Percentiles rank a stretch among this genome's conserved stretches.
Evolutionary conservation across 148 eudicot species (phyloP).

Genomic region (Limonium bicolor): DNA sequence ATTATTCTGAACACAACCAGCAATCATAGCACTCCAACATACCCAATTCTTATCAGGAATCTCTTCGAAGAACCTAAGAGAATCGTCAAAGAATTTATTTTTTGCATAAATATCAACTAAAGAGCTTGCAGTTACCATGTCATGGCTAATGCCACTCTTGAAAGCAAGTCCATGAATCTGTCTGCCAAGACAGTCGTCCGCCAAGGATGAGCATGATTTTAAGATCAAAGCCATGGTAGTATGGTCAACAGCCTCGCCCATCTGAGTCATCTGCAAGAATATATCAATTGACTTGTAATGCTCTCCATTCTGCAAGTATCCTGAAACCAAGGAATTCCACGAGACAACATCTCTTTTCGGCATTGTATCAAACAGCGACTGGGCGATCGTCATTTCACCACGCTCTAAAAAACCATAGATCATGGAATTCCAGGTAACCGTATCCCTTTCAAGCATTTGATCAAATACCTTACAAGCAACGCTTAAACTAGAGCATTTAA

Average conservation of each 20-base stretch:
- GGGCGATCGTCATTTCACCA: slow-evolving; percentile 37
- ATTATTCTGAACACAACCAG: slow-evolving; percentile 63
- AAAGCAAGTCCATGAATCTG: slow-evolving; percentile 68
- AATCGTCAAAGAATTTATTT: slow-evolving; percentile 44
- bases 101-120: slow-evolving; percentile 85
- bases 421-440: slow-evolving; percentile 61
- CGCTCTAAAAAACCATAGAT: slow-evolving; percentile 37
- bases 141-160: slow-evolving; percentile 38
- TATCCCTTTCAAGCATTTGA: slow-evolving; percentile 43
- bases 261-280: slow-evolving; percentile 34
- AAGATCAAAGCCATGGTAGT: slow-evolving; percentile 59
- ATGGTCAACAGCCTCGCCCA: slow-evolving; percentile 35
- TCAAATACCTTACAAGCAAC: slow-evolving; percentile 55
- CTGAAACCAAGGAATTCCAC: slow-evolving; percentile 82
- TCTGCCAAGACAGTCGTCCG: slow-evolving; percentile 27
- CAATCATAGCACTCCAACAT: slow-evolving; percentile 85
- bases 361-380: slow-evolving; percentile 36
- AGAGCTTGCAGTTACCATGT: slow-evolving; percentile 78
- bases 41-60: slow-evolving; percentile 77
- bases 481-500: slow-evolving; percentile 33
- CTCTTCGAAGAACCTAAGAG: slow-evolving; percentile 37
- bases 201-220: slow-evolving; percentile 54
- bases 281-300: slow-evolving; percentile 28
- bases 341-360: slow-evolving; percentile 64
- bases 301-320: slow-evolving; percentile 50